Conservation (phyloP, 768 basidiomycete species). For the Lyophyllum atratum region DNA sequence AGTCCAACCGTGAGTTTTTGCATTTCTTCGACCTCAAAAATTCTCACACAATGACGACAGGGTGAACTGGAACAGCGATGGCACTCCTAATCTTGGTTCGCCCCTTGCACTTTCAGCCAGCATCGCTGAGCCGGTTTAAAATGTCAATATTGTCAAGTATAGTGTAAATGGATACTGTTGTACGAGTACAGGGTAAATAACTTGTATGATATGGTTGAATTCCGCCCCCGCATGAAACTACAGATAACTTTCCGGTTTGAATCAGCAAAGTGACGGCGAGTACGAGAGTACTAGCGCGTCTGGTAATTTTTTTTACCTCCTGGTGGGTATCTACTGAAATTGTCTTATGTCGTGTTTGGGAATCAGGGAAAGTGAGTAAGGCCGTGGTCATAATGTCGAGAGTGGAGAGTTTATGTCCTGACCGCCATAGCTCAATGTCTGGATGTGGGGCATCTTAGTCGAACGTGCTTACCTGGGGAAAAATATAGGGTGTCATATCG, state of each 20-base stretch:
- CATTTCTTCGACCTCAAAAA: not conserved
- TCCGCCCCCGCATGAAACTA: not conserved
- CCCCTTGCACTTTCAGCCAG: slow-evolving; percentile 16
- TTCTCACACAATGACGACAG: slow-evolving; percentile 4
- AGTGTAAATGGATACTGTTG: not conserved
- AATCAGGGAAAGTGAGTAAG: not conserved
- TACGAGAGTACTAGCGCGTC: not conserved
- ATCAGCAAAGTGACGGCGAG: not conserved
- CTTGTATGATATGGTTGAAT: not conserved
- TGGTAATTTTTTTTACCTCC: not conserved
- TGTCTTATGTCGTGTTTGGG: not conserved
- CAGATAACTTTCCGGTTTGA: not conserved
- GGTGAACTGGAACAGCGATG: slow-evolving; percentile 24
- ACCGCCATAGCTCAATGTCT: not conserved
- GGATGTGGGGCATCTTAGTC: not conserved
- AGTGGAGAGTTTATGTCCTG: not conserved
- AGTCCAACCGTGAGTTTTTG: slow-evolving; percentile 22
- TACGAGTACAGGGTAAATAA: not conserved
- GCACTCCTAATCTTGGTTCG: slow-evolving; percentile 21
- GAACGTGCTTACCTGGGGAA: not conserved
- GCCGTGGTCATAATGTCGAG: not conserved
- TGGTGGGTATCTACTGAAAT: not conserved
- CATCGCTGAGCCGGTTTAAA: slow-evolving; percentile 22
- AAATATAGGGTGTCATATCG: not conserved
- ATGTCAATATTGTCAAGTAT: not conserved